Evolutionary conservation across 2,329 filamentous ascomycete species (phyloP), one percentile per base, ranked within the genome.

Genomic region (Raffaelea albimanens): DNA sequence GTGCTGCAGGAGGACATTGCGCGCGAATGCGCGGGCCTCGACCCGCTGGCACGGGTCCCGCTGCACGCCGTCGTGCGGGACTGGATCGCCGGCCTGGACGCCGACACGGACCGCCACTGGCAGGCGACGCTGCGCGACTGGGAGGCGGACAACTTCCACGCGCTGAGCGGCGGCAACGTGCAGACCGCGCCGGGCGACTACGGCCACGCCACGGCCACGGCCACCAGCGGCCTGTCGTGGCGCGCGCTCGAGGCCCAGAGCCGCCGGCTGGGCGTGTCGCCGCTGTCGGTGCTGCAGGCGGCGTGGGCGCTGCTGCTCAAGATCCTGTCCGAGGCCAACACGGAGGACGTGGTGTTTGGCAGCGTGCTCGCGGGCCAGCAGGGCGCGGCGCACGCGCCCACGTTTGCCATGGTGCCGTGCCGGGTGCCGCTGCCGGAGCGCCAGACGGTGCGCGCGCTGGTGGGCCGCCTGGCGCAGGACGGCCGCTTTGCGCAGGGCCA

Each of bases 261-360:
- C 38, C 58, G 53, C 20, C 45, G 25, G 4, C 47, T 64, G 18
- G 57, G 56, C 2, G 55, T 56, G 0, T 62, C 63, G 2, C 63
- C 63, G 3, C 52, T 64, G 23, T 57, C 63, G 1, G 55, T 64
- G 4, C 53, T 66, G 9, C 64, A 67, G 43, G 62, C 63, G 14
- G 58, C 63, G 19, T 67, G 63, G 63, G 57, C 57, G 3, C 55
- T 60, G 7, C 52, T 67, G n/a, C 47, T 67, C 1, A 45, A 58
- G 4, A 46, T 57, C 21, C 64, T 64, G 47, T 60, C 58, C 16
- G 62, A 61, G 22, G 57, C 58, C 10, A 56, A 59, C 18, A 61
- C 62, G 7, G 57, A 57, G 14, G 63, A 66, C 33, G 52, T 66
- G 2, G 55, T 58, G 2, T 61, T 66, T 48, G 62, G 61, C 18